These are phyloP conservation scores for Candida easanensis DNA, from an alignment of 805 yeast species.

Conservation along the genomic window DNA sequence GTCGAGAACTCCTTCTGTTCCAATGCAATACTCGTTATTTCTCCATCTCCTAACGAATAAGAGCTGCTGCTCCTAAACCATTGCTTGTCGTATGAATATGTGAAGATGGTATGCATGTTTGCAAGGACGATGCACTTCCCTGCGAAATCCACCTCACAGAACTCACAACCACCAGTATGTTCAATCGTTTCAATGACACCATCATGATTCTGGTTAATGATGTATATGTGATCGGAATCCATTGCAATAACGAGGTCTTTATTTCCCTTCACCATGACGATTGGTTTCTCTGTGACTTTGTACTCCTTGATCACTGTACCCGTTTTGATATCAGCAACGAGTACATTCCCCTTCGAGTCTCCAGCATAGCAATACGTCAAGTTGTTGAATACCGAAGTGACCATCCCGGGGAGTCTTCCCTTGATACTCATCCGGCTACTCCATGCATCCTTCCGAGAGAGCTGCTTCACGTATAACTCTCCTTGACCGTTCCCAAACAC, in stretches of 20 bases:
- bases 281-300: constrained; percentile 5
- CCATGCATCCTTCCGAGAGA: constrained; percentile 19
- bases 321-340: constrained; percentile 19
- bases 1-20: constrained; percentile 13
- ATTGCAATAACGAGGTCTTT: constrained; percentile 11
- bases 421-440: constrained; percentile 10
- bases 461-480: constrained; percentile 12
- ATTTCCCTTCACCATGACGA: constrained; percentile 13
- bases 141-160: constrained; percentile 26
- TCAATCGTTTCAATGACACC: background rate
- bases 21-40: constrained; percentile 14
- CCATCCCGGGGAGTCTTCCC: constrained; percentile 9
- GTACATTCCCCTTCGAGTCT: constrained; percentile 19
- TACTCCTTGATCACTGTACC: constrained; percentile 6
- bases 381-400: constrained; percentile 18
- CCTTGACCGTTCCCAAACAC: constrained; percentile 25
- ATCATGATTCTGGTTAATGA: constrained; percentile 7
- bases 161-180: background rate
- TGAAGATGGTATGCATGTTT: constrained; percentile 1
- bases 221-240: constrained; percentile 6
- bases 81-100: constrained; percentile 13
- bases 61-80: constrained; percentile 14
- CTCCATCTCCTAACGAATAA: constrained; percentile 8
- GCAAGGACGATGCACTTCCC: constrained; percentile 19
- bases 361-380: constrained; percentile 22